A percentile compares a stretch with the other conserved stretches of the same genome.
Conservation (phyloP, 768 basidiomycete species). For the Termitomyces sp. region DNA sequence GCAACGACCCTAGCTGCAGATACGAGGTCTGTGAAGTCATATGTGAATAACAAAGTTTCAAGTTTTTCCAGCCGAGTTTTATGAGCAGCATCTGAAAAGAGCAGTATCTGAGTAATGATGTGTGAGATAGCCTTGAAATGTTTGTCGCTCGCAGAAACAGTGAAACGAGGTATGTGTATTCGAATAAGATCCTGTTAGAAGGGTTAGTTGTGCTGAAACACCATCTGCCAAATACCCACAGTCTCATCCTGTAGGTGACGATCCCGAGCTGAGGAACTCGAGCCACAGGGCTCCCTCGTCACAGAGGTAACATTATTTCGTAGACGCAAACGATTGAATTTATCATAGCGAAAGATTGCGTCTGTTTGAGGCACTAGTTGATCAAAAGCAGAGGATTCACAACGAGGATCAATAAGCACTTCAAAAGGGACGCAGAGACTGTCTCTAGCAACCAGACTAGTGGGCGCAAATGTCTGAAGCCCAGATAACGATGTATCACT, state of each 20-base stretch:
- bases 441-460: constrained; percentile 30
- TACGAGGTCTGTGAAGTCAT: constrained; percentile 77
- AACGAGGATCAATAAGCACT: constrained; percentile 79
- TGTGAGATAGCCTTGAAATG: constrained; percentile 85
- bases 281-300: constrained; percentile 33
- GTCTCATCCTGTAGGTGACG: constrained; percentile 64
- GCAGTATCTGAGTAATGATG: constrained; percentile 78
- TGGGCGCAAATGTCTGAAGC: constrained; percentile 85
- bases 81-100: constrained; percentile 87
- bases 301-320: constrained; percentile 62
- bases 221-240: constrained; percentile 29
- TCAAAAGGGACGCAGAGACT: constrained; percentile 79
- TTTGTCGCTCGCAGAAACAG: constrained; percentile 75
- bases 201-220: not conserved
- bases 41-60: constrained; percentile 79
- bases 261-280: constrained; percentile 23
- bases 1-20: constrained; percentile 70
- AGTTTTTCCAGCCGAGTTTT: constrained; percentile 73
- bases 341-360: constrained; percentile 84
- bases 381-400: constrained; percentile 80
- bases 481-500: constrained; percentile 76
- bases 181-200: constrained; percentile 68
- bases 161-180: constrained; percentile 80
- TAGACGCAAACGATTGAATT: constrained; percentile 87
- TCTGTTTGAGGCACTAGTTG: constrained; percentile 88